These are phyloP conservation scores for Luzula sylvatica DNA, from an alignment of 176 grass and related monocot genomes.

Conservation along the genomic window DNA sequence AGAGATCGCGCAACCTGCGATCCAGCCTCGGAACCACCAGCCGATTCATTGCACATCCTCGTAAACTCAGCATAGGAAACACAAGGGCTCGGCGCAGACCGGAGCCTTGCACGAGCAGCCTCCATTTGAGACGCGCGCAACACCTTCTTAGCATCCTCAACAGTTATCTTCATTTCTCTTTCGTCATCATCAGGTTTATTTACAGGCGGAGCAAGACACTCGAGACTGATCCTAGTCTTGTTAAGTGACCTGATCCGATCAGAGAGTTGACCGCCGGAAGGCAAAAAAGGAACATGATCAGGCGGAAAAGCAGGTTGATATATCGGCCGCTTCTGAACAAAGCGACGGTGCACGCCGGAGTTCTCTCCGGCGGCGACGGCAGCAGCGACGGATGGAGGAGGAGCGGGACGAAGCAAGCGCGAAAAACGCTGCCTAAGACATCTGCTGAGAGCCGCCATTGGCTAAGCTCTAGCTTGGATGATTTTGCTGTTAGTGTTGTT, in stretches of 20 bases:
- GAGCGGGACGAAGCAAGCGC: slow-evolving; percentile 7
- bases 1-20: slow-evolving; percentile 63
- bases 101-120: slow-evolving; percentile 47
- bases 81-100: slow-evolving; percentile 31
- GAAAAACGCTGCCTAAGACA: slow-evolving; percentile 39
- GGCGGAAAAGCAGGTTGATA: slow-evolving; percentile 51
- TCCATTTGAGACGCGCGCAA: slow-evolving; percentile 57
- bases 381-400: neutral
- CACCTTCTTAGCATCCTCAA: slow-evolving; percentile 73
- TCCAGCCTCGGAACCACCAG: slow-evolving; percentile 28
- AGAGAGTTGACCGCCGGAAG: slow-evolving; percentile 33
- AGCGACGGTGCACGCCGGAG: slow-evolving; percentile 31
- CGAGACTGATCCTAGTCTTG: slow-evolving; percentile 51
- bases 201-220: slow-evolving; percentile 54
- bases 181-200: neutral
- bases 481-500: neutral
- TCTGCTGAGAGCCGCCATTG: slow-evolving; percentile 71
- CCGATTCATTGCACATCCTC: slow-evolving; percentile 53
- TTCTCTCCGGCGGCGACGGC: slow-evolving; percentile 12
- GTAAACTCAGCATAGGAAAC: slow-evolving; percentile 56
- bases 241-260: slow-evolving; percentile 71
- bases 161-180: slow-evolving; percentile 30
- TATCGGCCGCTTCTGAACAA: slow-evolving; percentile 62
- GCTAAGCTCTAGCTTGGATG: neutral
- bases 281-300: slow-evolving; percentile 20